phyloP scores from a whole-genome alignment of 202 grass and related monocot species.

The Digitaria exilis region DNA sequence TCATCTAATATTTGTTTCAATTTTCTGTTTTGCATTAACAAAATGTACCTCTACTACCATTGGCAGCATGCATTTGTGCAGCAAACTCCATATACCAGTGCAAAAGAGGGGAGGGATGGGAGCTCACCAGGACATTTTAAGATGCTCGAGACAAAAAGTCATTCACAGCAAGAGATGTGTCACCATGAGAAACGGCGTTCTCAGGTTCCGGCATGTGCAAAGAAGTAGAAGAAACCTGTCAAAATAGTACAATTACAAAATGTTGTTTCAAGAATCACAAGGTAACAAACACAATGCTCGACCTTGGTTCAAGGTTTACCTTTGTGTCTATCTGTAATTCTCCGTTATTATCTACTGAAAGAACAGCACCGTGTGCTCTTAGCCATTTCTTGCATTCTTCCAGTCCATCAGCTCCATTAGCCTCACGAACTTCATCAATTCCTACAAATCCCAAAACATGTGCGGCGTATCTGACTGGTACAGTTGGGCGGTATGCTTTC shows the following conservation, averaged over 20 bases:
- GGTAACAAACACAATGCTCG: neutral
- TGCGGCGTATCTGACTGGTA: constrained; percentile 69
- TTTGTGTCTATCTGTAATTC: constrained; percentile 83
- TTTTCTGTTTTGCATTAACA: neutral
- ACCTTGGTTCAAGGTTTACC: constrained; percentile 49
- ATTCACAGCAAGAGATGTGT: constrained; percentile 80
- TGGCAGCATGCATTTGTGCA: constrained; percentile 2
- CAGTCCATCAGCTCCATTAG: constrained; percentile 41
- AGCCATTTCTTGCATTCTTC: constrained; percentile 94
- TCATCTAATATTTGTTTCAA: neutral
- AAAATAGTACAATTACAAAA: neutral
- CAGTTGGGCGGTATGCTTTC: constrained; percentile 74
- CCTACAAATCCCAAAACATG: constrained; percentile 70
- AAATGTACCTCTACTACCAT: constrained; percentile 26
- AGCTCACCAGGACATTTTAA: constrained; percentile 36
- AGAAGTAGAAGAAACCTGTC: constrained; percentile 65
- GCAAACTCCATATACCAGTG: constrained; percentile 26
- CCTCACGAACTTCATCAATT: constrained; percentile 46
- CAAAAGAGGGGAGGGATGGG: neutral
- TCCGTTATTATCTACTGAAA: constrained; percentile 57
- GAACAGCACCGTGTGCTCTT: constrained; percentile 77
- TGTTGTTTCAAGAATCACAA: constrained; percentile 23
- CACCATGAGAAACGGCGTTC: constrained; percentile 93
- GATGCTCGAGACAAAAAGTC: constrained; percentile 77
- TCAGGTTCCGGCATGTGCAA: constrained; percentile 89